A percentile compares a stretch with the other conserved stretches of the same genome.
Evolutionary conservation across 2,329 filamentous ascomycete species (phyloP).

Genomic region (Fusarium camptoceras): DNA sequence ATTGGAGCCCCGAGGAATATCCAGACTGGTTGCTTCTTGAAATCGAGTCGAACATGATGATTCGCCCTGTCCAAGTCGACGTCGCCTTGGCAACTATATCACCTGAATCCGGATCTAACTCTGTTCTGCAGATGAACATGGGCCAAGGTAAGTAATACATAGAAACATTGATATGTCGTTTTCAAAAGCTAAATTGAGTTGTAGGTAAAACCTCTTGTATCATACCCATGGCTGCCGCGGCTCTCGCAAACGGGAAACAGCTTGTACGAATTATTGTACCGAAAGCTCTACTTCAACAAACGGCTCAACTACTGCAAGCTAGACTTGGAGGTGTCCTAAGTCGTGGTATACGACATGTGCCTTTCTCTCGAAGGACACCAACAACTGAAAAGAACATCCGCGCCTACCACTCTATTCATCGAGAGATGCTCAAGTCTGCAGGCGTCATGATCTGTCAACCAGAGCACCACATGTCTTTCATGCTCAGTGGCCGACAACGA

Average conservation of each 20-base stretch:
- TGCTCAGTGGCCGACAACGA: slow-evolving; percentile 69
- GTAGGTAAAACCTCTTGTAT: slow-evolving; percentile 68
- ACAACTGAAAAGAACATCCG: slow-evolving; percentile 51
- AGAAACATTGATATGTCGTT: neutral
- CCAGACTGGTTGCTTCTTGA: slow-evolving; percentile 76
- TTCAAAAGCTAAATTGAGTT: neutral
- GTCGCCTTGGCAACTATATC: slow-evolving; percentile 71
- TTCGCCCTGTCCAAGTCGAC: slow-evolving; percentile 70
- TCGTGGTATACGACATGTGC: slow-evolving; percentile 65
- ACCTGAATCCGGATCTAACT: slow-evolving; percentile 64
- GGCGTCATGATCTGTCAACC: slow-evolving; percentile 71
- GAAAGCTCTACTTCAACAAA: slow-evolving; percentile 68
- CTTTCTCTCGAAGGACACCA: slow-evolving; percentile 64
- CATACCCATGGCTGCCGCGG: slow-evolving; percentile 62
- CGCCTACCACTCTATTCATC: slow-evolving; percentile 49
- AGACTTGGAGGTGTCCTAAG: slow-evolving; percentile 67
- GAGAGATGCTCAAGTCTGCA: slow-evolving; percentile 53
- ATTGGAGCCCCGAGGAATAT: slow-evolving; percentile 66
- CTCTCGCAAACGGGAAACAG: slow-evolving; percentile 58
- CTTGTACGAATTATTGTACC: slow-evolving; percentile 69
- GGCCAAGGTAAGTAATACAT: slow-evolving; percentile 60
- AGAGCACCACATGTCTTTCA: slow-evolving; percentile 74
- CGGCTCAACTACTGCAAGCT: slow-evolving; percentile 65
- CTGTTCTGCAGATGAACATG: slow-evolving; percentile 76
- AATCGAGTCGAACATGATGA: slow-evolving; percentile 72